Evolutionary conservation across 2,329 filamentous ascomycete species (phyloP), one percentile per base, ranked within the genome.

Genomic region (Dactylellina haptotyla): DNA sequence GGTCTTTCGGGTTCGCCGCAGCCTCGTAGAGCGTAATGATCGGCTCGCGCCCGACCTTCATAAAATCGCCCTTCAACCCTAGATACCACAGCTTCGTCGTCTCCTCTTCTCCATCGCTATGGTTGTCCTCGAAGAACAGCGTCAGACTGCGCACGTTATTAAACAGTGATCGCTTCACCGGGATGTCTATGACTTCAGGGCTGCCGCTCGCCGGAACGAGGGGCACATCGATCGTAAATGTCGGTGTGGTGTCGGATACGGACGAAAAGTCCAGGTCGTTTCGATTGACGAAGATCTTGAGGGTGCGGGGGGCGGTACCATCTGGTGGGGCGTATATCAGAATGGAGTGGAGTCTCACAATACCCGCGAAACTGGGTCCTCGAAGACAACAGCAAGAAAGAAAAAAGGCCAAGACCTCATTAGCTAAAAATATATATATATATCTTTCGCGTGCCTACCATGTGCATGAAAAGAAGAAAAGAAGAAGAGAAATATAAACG

Each of bases 21-120:
- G 93, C 90, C 85, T 99, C 95, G 81, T 98, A 99, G 73, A 97
- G 79, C 77, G 98, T 94, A 77, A 90, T 92, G 4, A 90, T 84
- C 0, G 95, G 93, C 79, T 94, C 92, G 63, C 90, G 85, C 50
- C 90, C 95, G 79, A 96, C 82, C 80, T 89, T 88, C 87, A 95
- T 95, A 85, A 92, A 98, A 82, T 97, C 92, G 23, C 95, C 95
- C 82, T 92, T 93, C 84, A 99, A 98, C 0, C 91, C 95, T 65
- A 98, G 76, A 82, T 97, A 99, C 75, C 85, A 88, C 1, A 98
- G 80, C 53, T 88, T 85, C 46, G 91, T 94, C 63, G 90, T 88
- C 63, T 96, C 91, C 79, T 93, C 91, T 12, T 92, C 90, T 0
- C 88, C 92, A 9, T 80, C 79, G 51, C 87, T 86, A 41, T 77